These are phyloP conservation scores for Paraphoma chrysanthemicola DNA, from an alignment of 2,329 filamentous ascomycete genomes.

Conservation along the genomic window DNA sequence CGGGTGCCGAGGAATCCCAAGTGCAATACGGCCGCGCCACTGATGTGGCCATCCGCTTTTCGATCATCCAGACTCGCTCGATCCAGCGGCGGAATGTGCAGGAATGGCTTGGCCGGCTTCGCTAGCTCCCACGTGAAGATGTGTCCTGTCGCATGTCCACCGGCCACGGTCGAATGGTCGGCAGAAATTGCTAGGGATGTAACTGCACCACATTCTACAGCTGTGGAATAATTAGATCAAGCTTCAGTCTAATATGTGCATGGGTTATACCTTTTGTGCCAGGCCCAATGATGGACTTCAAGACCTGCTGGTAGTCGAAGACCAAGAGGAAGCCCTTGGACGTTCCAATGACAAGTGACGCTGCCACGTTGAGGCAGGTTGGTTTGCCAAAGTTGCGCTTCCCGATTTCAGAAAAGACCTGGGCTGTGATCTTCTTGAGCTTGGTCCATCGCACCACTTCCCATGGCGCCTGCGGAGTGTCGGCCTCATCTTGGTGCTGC, in stretches of 20 bases:
- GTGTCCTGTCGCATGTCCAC: constrained; percentile 85
- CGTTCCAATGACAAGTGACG: constrained; percentile 88
- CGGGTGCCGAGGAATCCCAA: constrained; percentile 94
- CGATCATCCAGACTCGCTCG: constrained; percentile 68
- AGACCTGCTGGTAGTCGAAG: constrained; percentile 95
- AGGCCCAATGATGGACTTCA: constrained; percentile 92
- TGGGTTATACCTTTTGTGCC: constrained; percentile 77
- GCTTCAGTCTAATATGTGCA: background rate
- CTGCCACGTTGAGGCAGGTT: constrained; percentile 87
- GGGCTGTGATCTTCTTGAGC: constrained; percentile 83
- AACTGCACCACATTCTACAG: constrained; percentile 87
- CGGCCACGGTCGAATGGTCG: constrained; percentile 90
- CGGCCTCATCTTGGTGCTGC: constrained; percentile 59
- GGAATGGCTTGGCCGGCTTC: constrained; percentile 82
- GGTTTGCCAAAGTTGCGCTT: constrained; percentile 91
- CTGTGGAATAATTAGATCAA: constrained; percentile 57
- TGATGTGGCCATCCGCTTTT: constrained; percentile 81
- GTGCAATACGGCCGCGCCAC: constrained; percentile 80
- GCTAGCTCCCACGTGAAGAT: constrained; percentile 98
- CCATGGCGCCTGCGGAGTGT: constrained; percentile 82
- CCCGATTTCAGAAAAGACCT: constrained; percentile 91
- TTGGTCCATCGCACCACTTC: constrained; percentile 97
- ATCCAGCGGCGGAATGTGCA: constrained; percentile 82
- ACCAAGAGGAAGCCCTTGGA: constrained; percentile 93
- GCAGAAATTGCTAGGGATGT: constrained; percentile 90